Base-by-base conservation (phyloP, 2,329 filamentous ascomycete genomes). In the Hypocreales sp. region DNA sequence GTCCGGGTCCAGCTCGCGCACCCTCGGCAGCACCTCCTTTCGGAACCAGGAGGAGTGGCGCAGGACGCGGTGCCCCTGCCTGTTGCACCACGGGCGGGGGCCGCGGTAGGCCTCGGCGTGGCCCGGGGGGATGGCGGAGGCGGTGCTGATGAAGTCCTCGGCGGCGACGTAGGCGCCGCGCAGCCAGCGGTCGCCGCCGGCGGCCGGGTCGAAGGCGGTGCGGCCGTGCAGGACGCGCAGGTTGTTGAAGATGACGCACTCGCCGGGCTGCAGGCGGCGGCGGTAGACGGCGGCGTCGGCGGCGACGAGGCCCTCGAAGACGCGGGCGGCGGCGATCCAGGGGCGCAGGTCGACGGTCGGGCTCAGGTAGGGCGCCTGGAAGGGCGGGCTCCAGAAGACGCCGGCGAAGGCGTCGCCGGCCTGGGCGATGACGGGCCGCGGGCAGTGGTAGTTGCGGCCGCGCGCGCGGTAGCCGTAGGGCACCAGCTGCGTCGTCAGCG, bases 181-280 rank as follows among this genome's bases (percentile, higher is more conserved):
- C 29, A 95, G 53, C 80, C 82, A 92, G 28, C 87, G 63, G 34
- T 73, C 66, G 1, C 80, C 80, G 6, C 64, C 61, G 0, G 54
- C 54, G 1, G 61, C 53, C 0, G 44, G 36, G 45, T 87, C 72
- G 50, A 95, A 95, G 17, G 72, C 69, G 11, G 61, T 66, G 4
- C 90, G 63, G 1, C 84, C 87, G 56, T 95, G 90, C 45, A 92
- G 51, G n/a, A 92, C 63, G 12, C 87, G 65, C 32, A 72, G 56
- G 46, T 95, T 95, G 47, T 92, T 78, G 46, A 98, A 95, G n/a
- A 98, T 64, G 9, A 86, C 84, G 46, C 83, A 92, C 44, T 93
- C 80, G 4, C 87, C 90, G 4, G 79, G 72, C 29, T 72, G 58
- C 50, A 94, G 59, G 50, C 77, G 77, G 32, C 77, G 61, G 56